Evolutionary conservation across 352 stramenopile species (phyloP).

Genomic region (Pythium dissimile): DNA sequence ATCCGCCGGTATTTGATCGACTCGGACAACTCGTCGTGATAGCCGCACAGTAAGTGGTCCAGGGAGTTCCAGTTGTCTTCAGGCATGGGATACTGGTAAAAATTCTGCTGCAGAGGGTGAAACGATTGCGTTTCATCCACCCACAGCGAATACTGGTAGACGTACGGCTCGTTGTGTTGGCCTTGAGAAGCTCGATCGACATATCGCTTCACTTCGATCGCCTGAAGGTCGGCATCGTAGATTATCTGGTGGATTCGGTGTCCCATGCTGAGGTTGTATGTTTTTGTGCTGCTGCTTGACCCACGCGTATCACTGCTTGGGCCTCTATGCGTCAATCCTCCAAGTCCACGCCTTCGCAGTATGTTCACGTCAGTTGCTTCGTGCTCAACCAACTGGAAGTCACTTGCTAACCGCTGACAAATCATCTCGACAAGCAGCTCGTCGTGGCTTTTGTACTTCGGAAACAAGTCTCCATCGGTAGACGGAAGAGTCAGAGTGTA

Average conservation of each 20-base stretch:
- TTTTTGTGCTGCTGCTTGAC: conserved; percentile 14
- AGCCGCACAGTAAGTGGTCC: conserved; percentile 74
- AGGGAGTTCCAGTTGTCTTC: conserved; percentile 80
- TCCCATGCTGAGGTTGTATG: conserved; percentile 76
- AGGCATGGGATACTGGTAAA: conserved; percentile 61
- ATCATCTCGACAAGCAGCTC: conserved; percentile 82
- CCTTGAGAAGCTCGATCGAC: conserved; percentile 38
- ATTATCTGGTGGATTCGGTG: conserved; percentile 81
- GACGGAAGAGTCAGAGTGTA: conserved; percentile 74
- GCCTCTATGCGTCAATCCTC: conserved; percentile 21
- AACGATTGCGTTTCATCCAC: conserved; percentile 61
- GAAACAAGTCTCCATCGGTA: conserved; percentile 42
- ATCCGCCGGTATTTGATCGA: conserved; percentile 68
- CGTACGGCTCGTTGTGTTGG: conserved; percentile 29
- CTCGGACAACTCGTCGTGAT: conserved; percentile 72
- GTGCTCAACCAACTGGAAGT: conserved; percentile 71
- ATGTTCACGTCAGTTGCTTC: conserved; percentile 11
- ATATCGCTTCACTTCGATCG: conserved; percentile 79
- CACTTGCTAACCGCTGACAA: conserved; percentile 65
- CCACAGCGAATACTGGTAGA: conserved; percentile 76
- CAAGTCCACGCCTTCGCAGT: background rate
- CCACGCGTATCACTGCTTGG: conserved; percentile 16
- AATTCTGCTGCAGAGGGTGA: conserved; percentile 66
- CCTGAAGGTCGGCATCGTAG: conserved; percentile 67
- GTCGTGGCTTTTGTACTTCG: conserved; percentile 59